Evolutionary conservation across 257 asterid genomes (phyloP).

Genomic region (Sherardia arvensis): DNA sequence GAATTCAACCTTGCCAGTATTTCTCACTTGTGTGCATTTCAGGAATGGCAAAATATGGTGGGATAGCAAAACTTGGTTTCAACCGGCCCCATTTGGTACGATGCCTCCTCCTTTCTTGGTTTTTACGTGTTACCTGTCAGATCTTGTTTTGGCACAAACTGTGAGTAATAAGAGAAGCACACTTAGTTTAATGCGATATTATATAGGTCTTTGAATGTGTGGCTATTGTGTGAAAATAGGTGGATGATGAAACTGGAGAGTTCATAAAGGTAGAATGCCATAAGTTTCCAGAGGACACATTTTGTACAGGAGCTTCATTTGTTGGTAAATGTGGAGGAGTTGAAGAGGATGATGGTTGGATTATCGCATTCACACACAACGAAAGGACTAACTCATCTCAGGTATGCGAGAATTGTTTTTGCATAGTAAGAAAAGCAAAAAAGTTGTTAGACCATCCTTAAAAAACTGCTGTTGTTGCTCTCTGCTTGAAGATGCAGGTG

Average conservation of each 20-base stretch:
- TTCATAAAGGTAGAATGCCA: constrained; percentile 36
- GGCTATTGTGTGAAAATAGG: constrained; percentile 5
- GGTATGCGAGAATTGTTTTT: too few species aligned
- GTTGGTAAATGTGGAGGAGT: constrained; percentile 28
- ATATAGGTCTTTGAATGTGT: background rate
- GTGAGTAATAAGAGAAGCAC: background rate
- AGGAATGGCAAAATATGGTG: constrained; percentile 65
- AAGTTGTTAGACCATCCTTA: background rate
- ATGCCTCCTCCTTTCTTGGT: background rate
- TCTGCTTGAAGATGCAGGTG: too few species aligned
- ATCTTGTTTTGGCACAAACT: too few species aligned
- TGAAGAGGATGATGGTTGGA: constrained; percentile 63
- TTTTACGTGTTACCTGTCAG: too few species aligned
- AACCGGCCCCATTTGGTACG: constrained; percentile 9
- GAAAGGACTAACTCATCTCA: constrained; percentile 41
- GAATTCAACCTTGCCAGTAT: background rate
- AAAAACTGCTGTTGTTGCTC: too few species aligned
- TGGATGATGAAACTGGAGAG: constrained; percentile 8
- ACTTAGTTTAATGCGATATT: too few species aligned
- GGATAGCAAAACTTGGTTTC: constrained; percentile 48
- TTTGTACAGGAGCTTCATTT: constrained; percentile 51
- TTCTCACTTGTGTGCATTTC: background rate
- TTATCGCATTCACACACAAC: constrained; percentile 36
- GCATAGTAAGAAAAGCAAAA: background rate
- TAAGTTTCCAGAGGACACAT: constrained; percentile 36